Evolutionary conservation across 164 flowering plant genomes (phyloP), one percentile per base, ranked within the genome.

Genomic region (Nymphaea thermarum): DNA sequence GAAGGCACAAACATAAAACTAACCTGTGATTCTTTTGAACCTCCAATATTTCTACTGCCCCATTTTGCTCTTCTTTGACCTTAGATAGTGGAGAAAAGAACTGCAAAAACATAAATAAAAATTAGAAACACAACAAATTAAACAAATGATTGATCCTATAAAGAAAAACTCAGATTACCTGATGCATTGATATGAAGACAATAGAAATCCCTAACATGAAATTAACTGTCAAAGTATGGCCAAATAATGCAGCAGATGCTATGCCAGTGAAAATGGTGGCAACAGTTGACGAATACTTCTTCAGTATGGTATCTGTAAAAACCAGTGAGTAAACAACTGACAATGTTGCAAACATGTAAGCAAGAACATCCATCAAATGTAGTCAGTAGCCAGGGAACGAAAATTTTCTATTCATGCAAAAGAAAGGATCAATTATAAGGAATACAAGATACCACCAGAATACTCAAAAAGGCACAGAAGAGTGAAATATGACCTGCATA

Each of bases 251-350:
- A 41, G 66, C 66, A 64, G 66, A 64, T 41, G 66, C 43, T 36
- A 64, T 64, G 10, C 66, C 44, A 64, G 66, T 64, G 16, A 64
- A 64, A 43, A 64, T 64, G 6, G 66, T 64, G 61, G 66, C 66
- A 64, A 64, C 66, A 64, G 44, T 64, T 41, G 66, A 64, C 16
- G 66, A 43, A 41, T 64, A 64, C n/a, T 64, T 64, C 66, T 64
- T 64, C 43, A 43, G 41, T 18, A 95, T 95, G 75, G 99, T 86
- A 83, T 94, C 99, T 94, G 88, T 70, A 76, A 16, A 45, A 6
- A 25, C 11, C 12, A 47, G 55, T 6, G 11, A 47, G 12, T 25
- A 47, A 47, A 47, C 12, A 47, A 47, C 55, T 47, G 55, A 47
- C 11, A 6, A 47, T 47, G 55, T 47, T 12, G 7, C 55, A 47